Evolutionary conservation across 306 rosid genomes (phyloP).

Genomic region (Castanospermum australe): DNA sequence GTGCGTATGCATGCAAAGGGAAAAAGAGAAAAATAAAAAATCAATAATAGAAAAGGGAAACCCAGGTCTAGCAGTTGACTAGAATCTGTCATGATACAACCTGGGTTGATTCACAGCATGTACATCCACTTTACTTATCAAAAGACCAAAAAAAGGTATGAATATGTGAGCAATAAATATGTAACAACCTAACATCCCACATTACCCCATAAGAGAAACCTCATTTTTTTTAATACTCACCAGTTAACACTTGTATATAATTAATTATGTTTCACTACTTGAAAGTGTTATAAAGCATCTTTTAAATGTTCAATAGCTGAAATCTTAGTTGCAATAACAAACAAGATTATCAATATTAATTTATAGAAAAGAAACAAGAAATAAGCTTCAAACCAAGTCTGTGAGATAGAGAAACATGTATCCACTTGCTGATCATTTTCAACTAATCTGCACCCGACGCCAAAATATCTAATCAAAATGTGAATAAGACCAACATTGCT

Average conservation of each 20-base stretch:
- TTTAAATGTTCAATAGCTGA: constrained; percentile 5
- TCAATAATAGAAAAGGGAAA: not conserved
- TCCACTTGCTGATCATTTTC: constrained; percentile 12
- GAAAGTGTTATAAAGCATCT: not conserved
- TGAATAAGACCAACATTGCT: constrained; percentile 14
- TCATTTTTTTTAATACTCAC: constrained; percentile 11
- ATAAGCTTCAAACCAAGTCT: constrained; percentile 12
- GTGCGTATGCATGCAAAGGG: not conserved
- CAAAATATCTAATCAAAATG: constrained; percentile 16
- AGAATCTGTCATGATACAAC: not conserved
- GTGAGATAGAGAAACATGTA: constrained; percentile 8
- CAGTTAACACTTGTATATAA: not conserved
- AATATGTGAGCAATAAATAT: constrained; percentile 1
- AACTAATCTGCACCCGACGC: not conserved
- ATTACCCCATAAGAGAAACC: constrained; percentile 1
- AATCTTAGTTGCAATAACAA: constrained; percentile 4
- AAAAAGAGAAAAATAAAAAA: not conserved
- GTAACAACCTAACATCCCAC: not conserved
- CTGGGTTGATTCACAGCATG: not conserved
- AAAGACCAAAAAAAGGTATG: not conserved
- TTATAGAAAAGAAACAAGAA: not conserved
- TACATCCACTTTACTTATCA: not conserved
- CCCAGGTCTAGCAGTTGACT: not conserved
- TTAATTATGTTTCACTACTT: not conserved
- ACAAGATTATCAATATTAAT: constrained; percentile 8